phyloP scores from a whole-genome alignment of 2,329 filamentous ascomycete species.

The Stromatinia cepivora region DNA sequence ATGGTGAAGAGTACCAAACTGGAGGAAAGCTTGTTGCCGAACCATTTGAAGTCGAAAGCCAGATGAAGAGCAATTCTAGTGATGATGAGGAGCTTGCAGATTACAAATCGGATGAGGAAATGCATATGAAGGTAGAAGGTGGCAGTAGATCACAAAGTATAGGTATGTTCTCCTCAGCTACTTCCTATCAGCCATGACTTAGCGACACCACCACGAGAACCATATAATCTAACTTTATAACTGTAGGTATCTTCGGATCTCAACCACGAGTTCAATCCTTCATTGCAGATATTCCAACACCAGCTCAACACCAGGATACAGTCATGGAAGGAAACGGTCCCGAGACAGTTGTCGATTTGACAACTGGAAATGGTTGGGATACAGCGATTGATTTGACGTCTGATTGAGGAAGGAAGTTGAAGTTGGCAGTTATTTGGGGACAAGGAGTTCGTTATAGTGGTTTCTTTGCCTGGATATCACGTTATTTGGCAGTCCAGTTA shows the following conservation, averaged over 20 bases:
- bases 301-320: neutral
- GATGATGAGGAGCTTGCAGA: neutral
- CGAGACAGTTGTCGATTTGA: neutral
- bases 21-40: neutral
- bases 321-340: neutral
- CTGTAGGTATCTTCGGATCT: neutral
- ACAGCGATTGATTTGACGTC: neutral
- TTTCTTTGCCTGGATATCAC: neutral
- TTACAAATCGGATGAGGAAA: neutral
- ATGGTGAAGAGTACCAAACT: neutral
- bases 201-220: neutral
- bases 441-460: neutral
- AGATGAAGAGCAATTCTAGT: too few species aligned
- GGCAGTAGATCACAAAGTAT: neutral
- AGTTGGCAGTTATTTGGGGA: neutral
- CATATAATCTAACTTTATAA: neutral
- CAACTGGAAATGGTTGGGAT: neutral
- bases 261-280: neutral
- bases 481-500: neutral
- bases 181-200: neutral
- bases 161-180: neutral
- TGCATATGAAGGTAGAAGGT: too few species aligned
- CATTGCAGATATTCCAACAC: neutral
- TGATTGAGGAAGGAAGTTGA: neutral
- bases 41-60: too few species aligned